These are phyloP conservation scores for Blepharisma japonicum DNA, from an alignment of 73 alveolate species.

Conservation along the genomic window DNA sequence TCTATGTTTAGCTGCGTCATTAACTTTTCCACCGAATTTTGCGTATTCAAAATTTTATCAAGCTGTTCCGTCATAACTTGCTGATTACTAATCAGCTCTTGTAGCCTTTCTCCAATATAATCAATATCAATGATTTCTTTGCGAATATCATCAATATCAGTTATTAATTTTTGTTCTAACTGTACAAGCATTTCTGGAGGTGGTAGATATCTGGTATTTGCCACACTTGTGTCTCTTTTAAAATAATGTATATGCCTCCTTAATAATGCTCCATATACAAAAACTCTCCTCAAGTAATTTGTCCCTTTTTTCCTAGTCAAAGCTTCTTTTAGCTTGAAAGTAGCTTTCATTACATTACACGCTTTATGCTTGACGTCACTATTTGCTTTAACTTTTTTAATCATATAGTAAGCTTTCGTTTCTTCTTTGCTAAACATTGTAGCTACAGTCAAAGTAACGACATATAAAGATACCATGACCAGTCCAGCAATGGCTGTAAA, in stretches of 20 bases:
- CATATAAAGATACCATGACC: neutral
- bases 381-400: neutral
- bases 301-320: neutral
- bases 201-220: neutral
- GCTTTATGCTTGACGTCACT: neutral
- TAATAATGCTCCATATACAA: neutral
- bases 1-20: neutral
- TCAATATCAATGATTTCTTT: constrained; percentile 1
- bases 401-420: neutral
- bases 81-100: neutral
- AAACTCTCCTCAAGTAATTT: neutral
- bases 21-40: neutral
- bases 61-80: neutral
- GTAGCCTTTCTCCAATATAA: neutral
- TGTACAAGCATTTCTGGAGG: neutral
- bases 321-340: neutral
- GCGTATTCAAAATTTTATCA: neutral
- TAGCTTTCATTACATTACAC: neutral
- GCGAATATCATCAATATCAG: neutral
- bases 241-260: neutral
- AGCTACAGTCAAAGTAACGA: neutral
- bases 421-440: neutral
- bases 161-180: neutral
- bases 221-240: neutral
- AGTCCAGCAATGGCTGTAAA: neutral